A percentile compares a stretch with the other conserved stretches of the same genome.
Evolutionary conservation across 257 asterid genomes (phyloP).

Genomic region (Buddleja alternifolia): DNA sequence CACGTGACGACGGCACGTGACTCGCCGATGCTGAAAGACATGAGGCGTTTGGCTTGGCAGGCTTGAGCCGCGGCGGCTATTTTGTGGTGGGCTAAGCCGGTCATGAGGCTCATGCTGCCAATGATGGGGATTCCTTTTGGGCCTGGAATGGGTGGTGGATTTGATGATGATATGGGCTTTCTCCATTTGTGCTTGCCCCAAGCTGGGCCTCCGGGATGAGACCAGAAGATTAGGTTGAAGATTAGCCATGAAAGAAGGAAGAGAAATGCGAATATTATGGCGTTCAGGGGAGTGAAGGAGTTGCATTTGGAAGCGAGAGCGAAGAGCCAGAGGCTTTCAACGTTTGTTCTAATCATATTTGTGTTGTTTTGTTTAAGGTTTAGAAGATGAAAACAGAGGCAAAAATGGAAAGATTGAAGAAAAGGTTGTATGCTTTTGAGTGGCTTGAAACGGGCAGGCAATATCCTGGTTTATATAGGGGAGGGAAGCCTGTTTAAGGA

Average conservation of each 20-base stretch:
- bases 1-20: slow-evolving; percentile 69
- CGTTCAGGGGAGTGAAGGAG: slow-evolving; percentile 39
- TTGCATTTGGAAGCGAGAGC: slow-evolving; percentile 60
- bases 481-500: neutral
- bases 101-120: slow-evolving; percentile 81
- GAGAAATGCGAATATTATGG: slow-evolving; percentile 33
- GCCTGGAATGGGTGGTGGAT: slow-evolving; percentile 59
- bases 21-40: slow-evolving; percentile 79
- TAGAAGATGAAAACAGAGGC: neutral
- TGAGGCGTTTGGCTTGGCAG: slow-evolving; percentile 56
- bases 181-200: slow-evolving; percentile 64
- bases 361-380: neutral
- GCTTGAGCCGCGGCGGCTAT: slow-evolving; percentile 58
- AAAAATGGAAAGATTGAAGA: slow-evolving; percentile 12
- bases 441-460: slow-evolving; percentile 23
- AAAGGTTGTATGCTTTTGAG: slow-evolving; percentile 30
- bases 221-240: slow-evolving; percentile 66
- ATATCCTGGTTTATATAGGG: slow-evolving; percentile 44
- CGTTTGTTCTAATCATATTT: neutral
- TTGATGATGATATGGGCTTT: slow-evolving; percentile 12
- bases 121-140: slow-evolving; percentile 69
- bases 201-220: slow-evolving; percentile 81
- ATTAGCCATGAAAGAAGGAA: slow-evolving; percentile 36
- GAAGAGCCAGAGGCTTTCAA: slow-evolving; percentile 64
- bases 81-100: slow-evolving; percentile 77